Conservation (phyloP, 2,329 filamentous ascomycete species). For the Juglanconis juglandina region DNA sequence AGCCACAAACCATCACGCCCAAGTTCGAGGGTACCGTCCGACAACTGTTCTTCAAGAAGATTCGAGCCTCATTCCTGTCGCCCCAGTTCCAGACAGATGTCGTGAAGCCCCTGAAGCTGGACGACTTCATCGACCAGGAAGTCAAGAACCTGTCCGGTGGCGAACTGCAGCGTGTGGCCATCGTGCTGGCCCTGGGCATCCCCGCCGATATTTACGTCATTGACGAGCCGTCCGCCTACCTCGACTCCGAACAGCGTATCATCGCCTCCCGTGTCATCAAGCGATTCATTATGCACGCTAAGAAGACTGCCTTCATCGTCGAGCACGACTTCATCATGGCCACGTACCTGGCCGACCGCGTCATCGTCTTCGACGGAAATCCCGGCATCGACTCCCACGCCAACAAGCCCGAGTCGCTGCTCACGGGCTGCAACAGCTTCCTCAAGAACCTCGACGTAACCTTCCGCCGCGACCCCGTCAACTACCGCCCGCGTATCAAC, state of each 20-base stretch:
- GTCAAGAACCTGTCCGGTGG: slow-evolving; percentile 98
- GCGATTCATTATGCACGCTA: slow-evolving; percentile 99
- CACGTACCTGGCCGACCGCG: slow-evolving; percentile 67
- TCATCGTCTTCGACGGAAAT: slow-evolving; percentile 96
- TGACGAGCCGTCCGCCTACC: slow-evolving; percentile 94
- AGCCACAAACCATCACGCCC: slow-evolving; percentile 98
- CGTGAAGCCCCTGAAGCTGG: slow-evolving; percentile 97
- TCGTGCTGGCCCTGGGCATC: slow-evolving; percentile 91
- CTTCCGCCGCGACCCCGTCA: slow-evolving; percentile 95
- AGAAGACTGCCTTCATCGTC: slow-evolving; percentile 98
- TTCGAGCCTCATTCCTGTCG: slow-evolving; percentile 92
- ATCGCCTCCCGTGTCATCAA: slow-evolving; percentile 97
- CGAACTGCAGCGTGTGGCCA: slow-evolving; percentile 98
- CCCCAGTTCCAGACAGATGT: slow-evolving; percentile 99
- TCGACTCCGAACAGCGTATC: slow-evolving; percentile 99
- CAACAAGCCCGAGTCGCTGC: slow-evolving; percentile 83
- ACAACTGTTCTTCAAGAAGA: slow-evolving; percentile 99
- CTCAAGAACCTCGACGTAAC: slow-evolving; percentile 95
- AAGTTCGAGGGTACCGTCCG: slow-evolving; percentile 97
- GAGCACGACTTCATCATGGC: slow-evolving; percentile 99
- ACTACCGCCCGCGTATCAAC: slow-evolving; percentile 97
- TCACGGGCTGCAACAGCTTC: slow-evolving; percentile 96
- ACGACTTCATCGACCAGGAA: slow-evolving; percentile 99
- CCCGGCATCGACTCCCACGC: slow-evolving; percentile 85
- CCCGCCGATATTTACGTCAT: slow-evolving; percentile 98